Evolutionary conservation across 192 early-diverging fungal species (phyloP).

Genomic region (Pilaira anomala): DNA sequence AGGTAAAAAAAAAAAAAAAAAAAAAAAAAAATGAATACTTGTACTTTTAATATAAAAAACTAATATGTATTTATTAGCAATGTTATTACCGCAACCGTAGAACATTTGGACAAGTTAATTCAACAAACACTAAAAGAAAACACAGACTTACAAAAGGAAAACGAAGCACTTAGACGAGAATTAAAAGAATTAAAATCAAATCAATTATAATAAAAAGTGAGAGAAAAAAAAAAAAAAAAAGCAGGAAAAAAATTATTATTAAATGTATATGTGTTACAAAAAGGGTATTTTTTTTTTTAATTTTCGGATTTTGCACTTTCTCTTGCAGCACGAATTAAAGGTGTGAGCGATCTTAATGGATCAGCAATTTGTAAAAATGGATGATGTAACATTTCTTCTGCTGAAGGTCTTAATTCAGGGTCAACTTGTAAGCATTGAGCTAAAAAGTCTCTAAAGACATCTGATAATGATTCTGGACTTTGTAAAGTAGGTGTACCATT

Average conservation of each 20-base stretch:
- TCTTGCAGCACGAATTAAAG: conserved; percentile 56
- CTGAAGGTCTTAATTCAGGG: conserved; percentile 73
- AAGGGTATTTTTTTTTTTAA: not conserved
- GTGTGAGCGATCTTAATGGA: conserved; percentile 78
- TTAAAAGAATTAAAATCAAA: conserved; percentile 15
- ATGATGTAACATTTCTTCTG: conserved; percentile 77
- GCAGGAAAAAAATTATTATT: not conserved
- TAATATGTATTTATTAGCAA: not conserved
- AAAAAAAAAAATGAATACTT: not conserved
- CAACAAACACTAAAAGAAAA: conserved; percentile 20
- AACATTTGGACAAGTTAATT: conserved; percentile 18
- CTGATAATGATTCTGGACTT: conserved; percentile 75
- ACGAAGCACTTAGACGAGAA: conserved; percentile 22
- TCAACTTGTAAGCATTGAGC: conserved; percentile 78
- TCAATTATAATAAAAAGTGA: not conserved
- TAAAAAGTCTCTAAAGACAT: conserved; percentile 82
- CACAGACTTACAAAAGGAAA: conserved; percentile 15
- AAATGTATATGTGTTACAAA: too few relatives aligned
- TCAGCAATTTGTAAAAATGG: conserved; percentile 84
- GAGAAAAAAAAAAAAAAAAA: not conserved
- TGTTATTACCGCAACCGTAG: not conserved
- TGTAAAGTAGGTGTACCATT: conserved; percentile 91
- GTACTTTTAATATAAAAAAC: not conserved
- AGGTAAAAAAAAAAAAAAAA: conserved; percentile 2
- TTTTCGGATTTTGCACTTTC: conserved; percentile 6